Percentiles rank a stretch among this genome's conserved stretches.
phyloP scores from a whole-genome alignment of 129 eudicot species.

The Escallonia herrerae region DNA sequence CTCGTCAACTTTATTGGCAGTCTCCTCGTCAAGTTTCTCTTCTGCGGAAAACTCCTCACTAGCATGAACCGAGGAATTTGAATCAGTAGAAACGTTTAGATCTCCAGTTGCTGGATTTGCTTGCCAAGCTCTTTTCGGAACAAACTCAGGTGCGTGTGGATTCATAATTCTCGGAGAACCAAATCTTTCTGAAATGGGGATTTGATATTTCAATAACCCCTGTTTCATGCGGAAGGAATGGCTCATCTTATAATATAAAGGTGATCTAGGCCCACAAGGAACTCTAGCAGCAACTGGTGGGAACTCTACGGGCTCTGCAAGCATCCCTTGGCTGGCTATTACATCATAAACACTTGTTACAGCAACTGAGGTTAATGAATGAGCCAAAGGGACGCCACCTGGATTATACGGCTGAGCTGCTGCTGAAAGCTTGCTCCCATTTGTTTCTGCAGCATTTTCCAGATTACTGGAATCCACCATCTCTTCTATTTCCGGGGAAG shows the following conservation, averaged over 20 bases:
- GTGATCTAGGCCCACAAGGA: constrained; percentile 95
- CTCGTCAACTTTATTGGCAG: constrained; percentile 28
- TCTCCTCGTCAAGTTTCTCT: constrained; percentile 17
- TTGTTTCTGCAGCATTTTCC: constrained; percentile 46
- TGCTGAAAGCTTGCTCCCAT: constrained; percentile 91
- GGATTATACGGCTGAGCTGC: constrained; percentile 93
- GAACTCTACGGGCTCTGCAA: constrained; percentile 61
- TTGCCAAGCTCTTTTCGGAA: constrained; percentile 68
- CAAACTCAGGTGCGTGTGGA: constrained; percentile 93
- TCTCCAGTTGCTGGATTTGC: constrained; percentile 27
- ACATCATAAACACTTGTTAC: constrained; percentile 50
- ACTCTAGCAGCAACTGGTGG: constrained; percentile 92
- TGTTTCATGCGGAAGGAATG: constrained; percentile 55
- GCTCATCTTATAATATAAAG: constrained; percentile 58
- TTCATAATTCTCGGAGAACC: constrained; percentile 67
- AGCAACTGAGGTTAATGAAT: constrained; percentile 27
- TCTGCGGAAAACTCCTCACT: constrained; percentile 12
- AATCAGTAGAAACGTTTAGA: constrained; percentile 30
- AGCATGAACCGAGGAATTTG: constrained; percentile 11
- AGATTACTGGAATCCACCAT: constrained; percentile 23
- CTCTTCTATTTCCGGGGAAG: constrained; percentile 25
- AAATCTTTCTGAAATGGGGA: constrained; percentile 19
- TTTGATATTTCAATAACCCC: constrained; percentile 49
- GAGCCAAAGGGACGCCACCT: constrained; percentile 44
- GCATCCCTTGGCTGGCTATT: constrained; percentile 59